A percentile compares a stretch with the other conserved stretches of the same genome.
phyloP scores from a whole-genome alignment of 805 yeast genomes.

The Alloascoidea africana region DNA sequence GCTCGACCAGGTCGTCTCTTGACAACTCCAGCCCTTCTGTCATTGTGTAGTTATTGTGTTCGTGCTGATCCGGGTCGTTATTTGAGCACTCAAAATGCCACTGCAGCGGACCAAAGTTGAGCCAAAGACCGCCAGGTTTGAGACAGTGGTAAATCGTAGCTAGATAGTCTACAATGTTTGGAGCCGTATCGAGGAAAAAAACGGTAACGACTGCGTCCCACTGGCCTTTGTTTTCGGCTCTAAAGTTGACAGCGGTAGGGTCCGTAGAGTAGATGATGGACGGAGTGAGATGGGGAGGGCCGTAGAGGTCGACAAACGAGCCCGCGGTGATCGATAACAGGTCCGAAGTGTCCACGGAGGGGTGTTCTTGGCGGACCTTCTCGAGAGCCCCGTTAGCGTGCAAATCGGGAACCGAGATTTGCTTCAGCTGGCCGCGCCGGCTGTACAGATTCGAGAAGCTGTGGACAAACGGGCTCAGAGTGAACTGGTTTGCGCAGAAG shows the following conservation, averaged over 20 bases:
- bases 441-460: slow-evolving; percentile 50
- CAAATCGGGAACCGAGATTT: slow-evolving; percentile 21
- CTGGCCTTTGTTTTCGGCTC: slow-evolving; percentile 12
- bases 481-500: slow-evolving; percentile 7
- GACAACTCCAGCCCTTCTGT: too few relatives aligned
- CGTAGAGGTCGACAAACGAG: too few relatives aligned
- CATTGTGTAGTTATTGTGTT: too few relatives aligned
- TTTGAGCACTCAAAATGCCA: slow-evolving; percentile 77
- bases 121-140: slow-evolving; percentile 52
- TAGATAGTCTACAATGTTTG: slow-evolving; percentile 62
- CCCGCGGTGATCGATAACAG: too few relatives aligned
- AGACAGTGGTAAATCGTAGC: slow-evolving; percentile 40
- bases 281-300: too few relatives aligned
- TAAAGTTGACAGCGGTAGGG: slow-evolving; percentile 37
- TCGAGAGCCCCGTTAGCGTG: slow-evolving; percentile 8
- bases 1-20: too few relatives aligned
- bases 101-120: slow-evolving; percentile 84
- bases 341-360: too few relatives aligned
- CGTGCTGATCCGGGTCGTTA: too few relatives aligned
- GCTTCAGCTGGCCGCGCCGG: slow-evolving; percentile 33
- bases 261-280: slow-evolving; percentile 31
- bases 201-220: slow-evolving; percentile 30
- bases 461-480: slow-evolving; percentile 30
- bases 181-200: slow-evolving; percentile 87
- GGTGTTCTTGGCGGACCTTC: too few relatives aligned